These are phyloP conservation scores for Cyclocybe aegerita DNA, from an alignment of 768 basidiomycete genomes.

Conservation along the genomic window DNA sequence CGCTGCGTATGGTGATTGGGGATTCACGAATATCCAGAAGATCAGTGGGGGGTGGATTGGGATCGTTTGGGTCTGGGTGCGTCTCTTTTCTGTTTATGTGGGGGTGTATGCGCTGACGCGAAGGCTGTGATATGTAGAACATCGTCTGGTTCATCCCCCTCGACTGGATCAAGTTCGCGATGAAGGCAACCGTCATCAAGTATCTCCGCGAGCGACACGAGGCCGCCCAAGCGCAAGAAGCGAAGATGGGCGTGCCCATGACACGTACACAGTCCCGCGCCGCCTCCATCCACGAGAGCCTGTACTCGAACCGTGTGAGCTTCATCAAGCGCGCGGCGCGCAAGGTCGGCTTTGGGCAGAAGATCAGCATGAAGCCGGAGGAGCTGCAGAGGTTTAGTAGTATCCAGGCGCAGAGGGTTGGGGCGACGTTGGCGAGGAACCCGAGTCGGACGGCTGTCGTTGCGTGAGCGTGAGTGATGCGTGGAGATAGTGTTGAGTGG, in stretches of 20 bases:
- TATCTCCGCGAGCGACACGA: conserved; percentile 69
- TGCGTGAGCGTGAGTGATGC: background rate
- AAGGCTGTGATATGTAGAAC: conserved; percentile 52
- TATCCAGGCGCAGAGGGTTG: conserved; percentile 81
- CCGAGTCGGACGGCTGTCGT: conserved; percentile 53
- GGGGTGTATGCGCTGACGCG: background rate
- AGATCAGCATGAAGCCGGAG: conserved; percentile 78
- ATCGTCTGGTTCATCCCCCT: conserved; percentile 96
- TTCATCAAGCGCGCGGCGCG: conserved; percentile 89
- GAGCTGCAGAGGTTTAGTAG: conserved; percentile 85
- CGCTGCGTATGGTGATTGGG: conserved; percentile 90
- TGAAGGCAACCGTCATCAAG: conserved; percentile 94
- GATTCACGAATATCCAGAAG: conserved; percentile 79
- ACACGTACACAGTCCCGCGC: conserved; percentile 87
- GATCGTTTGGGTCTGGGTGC: conserved; percentile 94
- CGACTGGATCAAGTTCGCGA: conserved; percentile 93
- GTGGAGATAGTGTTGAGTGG: background rate
- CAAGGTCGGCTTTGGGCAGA: conserved; percentile 86
- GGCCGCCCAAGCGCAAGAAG: conserved; percentile 46
- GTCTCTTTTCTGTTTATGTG: conserved; percentile 25
- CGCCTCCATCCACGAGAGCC: conserved; percentile 84
- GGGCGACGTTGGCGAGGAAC: conserved; percentile 74
- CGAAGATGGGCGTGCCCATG: conserved; percentile 60
- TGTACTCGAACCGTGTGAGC: conserved; percentile 93
- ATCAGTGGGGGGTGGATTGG: conserved; percentile 96